Percentiles rank a stretch among this genome's conserved stretches.
phyloP scores from a whole-genome alignment of 495 filamentous ascomycete genomes.

The Neurospora sp. region DNA sequence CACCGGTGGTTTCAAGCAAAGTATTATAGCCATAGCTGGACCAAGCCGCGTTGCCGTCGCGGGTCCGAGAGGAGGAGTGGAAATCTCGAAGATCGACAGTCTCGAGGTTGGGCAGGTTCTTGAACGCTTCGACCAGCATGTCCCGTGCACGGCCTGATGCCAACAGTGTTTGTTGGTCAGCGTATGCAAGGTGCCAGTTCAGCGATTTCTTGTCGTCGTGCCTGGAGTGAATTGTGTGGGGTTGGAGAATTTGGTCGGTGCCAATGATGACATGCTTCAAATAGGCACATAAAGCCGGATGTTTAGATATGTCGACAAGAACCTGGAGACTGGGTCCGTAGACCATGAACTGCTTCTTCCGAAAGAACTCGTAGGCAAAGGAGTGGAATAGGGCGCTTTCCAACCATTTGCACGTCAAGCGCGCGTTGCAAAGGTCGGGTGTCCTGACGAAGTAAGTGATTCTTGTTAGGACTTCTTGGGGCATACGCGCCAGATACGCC shows the following conservation, averaged over 20 bases:
- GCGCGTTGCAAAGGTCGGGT: constrained; percentile 33
- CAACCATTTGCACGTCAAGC: constrained; percentile 34
- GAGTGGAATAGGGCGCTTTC: constrained; percentile 31
- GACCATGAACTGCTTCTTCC: constrained; percentile 46
- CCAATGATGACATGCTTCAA: constrained; percentile 41
- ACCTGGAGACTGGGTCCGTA: constrained; percentile 35
- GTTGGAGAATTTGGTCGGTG: constrained; percentile 18
- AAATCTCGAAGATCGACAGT: constrained; percentile 42
- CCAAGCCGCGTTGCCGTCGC: constrained; percentile 21
- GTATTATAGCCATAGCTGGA: constrained; percentile 26
- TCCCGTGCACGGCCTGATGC: constrained; percentile 29
- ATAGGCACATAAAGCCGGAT: constrained; percentile 9
- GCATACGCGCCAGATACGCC: constrained; percentile 16
- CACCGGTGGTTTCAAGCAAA: constrained; percentile 6
- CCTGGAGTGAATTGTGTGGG: neutral
- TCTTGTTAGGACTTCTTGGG: constrained; percentile 30
- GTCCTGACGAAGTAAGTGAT: constrained; percentile 35
- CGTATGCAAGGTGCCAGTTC: neutral
- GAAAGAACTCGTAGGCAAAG: constrained; percentile 45
- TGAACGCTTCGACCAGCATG: constrained; percentile 40
- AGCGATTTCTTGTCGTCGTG: neutral
- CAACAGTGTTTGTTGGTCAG: constrained; percentile 24
- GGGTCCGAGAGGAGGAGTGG: constrained; percentile 20
- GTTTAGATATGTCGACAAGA: constrained; percentile 43
- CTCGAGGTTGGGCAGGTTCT: constrained; percentile 34